Evolutionary conservation across 2,329 filamentous ascomycete genomes (phyloP).

Genomic region (Alternaria panax): DNA sequence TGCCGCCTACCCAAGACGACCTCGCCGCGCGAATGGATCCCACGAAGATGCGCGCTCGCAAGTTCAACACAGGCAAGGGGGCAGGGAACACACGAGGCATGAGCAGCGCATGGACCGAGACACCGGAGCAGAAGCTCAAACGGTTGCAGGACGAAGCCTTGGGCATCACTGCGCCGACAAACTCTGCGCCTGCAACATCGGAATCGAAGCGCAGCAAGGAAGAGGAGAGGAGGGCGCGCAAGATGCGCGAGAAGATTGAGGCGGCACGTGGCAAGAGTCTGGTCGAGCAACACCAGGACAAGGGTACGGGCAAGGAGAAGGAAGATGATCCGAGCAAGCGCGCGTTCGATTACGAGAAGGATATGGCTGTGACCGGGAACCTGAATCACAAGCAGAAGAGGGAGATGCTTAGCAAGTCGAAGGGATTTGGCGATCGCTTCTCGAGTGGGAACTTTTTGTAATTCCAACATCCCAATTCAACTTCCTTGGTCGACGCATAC

Average conservation of each 20-base stretch:
- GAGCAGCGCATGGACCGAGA: slow-evolving; percentile 84
- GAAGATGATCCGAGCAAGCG: slow-evolving; percentile 87
- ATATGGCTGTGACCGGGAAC: slow-evolving; percentile 79
- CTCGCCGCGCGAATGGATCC: slow-evolving; percentile 74
- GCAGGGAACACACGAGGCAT: slow-evolving; percentile 60
- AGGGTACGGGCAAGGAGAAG: slow-evolving; percentile 67
- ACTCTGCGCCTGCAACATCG: slow-evolving; percentile 29
- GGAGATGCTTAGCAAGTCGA: slow-evolving; percentile 79
- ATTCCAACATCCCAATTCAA: neutral
- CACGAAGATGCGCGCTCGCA: slow-evolving; percentile 80
- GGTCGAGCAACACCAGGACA: slow-evolving; percentile 57
- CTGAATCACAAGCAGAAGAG: slow-evolving; percentile 76
- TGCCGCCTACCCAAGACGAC: slow-evolving; percentile 59
- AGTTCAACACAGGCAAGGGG: slow-evolving; percentile 77
- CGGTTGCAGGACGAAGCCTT: slow-evolving; percentile 82
- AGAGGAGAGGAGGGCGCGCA: slow-evolving; percentile 56
- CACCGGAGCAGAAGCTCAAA: slow-evolving; percentile 84
- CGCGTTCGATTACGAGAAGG: slow-evolving; percentile 90
- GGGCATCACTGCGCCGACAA: slow-evolving; percentile 65
- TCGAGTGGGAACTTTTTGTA: slow-evolving; percentile 72
- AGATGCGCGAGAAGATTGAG: slow-evolving; percentile 64
- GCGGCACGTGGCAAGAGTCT: slow-evolving; percentile 54
- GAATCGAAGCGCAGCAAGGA: slow-evolving; percentile 48
- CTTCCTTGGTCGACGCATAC: too few relatives aligned
- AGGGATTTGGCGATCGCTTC: slow-evolving; percentile 83